Conservation (phyloP, 1,284 basidiomycete species). For the Pascua guehoae region DNA sequence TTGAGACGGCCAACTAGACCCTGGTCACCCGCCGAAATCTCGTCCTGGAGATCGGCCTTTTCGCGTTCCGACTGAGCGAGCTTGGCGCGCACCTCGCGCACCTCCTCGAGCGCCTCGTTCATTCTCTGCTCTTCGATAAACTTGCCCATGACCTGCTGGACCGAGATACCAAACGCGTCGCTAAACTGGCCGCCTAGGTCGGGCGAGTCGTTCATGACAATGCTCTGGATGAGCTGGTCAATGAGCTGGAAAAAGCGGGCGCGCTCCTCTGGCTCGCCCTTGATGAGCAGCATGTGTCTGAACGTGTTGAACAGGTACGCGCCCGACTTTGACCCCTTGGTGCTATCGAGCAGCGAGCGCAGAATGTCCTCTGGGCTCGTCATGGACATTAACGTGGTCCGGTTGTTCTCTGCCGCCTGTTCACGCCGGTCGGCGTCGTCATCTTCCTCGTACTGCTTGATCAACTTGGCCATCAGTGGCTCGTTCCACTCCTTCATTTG, state of each 20-base stretch:
- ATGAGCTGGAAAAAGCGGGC: conserved; percentile 89
- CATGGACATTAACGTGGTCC: conserved; percentile 64
- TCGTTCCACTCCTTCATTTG: conserved; percentile 66
- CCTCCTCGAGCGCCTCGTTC: conserved; percentile 74
- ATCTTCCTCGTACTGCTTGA: conserved; percentile 63
- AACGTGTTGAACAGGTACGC: conserved; percentile 88
- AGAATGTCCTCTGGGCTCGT: conserved; percentile 82
- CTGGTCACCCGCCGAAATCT: conserved; percentile 73
- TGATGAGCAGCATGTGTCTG: conserved; percentile 87
- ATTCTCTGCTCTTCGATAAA: conserved; percentile 88
- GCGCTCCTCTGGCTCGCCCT: conserved; percentile 77
- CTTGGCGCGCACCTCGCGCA: conserved; percentile 63
- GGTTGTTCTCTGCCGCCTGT: conserved; percentile 74
- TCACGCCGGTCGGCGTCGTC: conserved; percentile 76
- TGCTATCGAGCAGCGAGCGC: conserved; percentile 70
- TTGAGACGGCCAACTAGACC: conserved; percentile 82
- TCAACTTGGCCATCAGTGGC: conserved; percentile 61
- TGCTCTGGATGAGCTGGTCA: conserved; percentile 85
- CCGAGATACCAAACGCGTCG: conserved; percentile 80
- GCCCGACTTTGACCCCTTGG: conserved; percentile 70
- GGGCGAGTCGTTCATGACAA: conserved; percentile 84
- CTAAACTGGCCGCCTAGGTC: conserved; percentile 68
- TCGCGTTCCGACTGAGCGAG: conserved; percentile 50
- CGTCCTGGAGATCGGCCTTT: conserved; percentile 62
- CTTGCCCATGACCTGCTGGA: conserved; percentile 81